Evolutionary conservation across 306 rosid genomes (phyloP), one percentile per base, ranked within the genome.

Genomic region (Rubus parviflorus): DNA sequence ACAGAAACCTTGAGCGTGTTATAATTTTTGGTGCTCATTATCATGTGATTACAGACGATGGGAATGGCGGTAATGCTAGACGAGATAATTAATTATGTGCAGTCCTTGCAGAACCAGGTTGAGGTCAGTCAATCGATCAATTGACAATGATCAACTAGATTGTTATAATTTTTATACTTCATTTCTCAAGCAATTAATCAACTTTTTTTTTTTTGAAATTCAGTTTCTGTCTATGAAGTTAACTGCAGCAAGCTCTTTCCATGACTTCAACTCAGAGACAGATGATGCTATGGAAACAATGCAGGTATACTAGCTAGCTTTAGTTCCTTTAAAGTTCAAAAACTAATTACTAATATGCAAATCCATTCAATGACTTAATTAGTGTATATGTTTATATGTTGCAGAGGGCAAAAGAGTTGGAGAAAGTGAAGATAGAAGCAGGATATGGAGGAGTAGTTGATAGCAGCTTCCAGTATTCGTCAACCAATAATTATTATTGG

Each of bases 21-120:
- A 75, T 64, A 52, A 49, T 38, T 22, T 63, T 38, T 75, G 37
- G 16, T 45, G 72, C 75, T 13, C 2, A 52, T 62, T 35, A 22
- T 64, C 46, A 45, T 81, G 88, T 75, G 43, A 77, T 83, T 84
- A 70, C 96, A 95, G 99, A 88, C 91, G 65, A 92, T 91, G 99
- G 97, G 99, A 2, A 95, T 92, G 99, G 92, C 98, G 11, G 98
- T 92, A 16, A 95, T 95, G 99, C 87, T 95, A 86, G 99, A 92
- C 45, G 99, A 92, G 87, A 95, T 95, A 84, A 95, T 95, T 75
- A 95, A 92, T 81, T 95, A 95, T 86, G 97, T 95, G 40, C 99
- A 92, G 62, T 95, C 99, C 82, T 87, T 95, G 77, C 99, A 95
- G 86, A 89, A 90, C 85, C 99, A 95, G 79, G 97, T 95, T 30